Base-by-base conservation (phyloP, 768 basidiomycete species). In the Strobilomyces echinocephalus region DNA sequence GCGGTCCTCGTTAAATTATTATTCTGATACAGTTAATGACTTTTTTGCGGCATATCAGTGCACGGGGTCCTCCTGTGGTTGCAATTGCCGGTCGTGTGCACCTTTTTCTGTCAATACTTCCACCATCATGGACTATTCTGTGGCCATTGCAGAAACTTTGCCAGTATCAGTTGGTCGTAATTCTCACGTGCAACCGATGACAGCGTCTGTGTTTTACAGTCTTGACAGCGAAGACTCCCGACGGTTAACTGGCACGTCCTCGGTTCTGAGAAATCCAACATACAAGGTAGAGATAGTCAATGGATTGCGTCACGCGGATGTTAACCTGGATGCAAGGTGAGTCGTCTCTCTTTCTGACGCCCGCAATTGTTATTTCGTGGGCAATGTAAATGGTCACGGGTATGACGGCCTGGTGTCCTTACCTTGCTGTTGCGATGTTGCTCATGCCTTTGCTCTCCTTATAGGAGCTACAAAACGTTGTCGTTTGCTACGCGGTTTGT, bases 251-350 rank as follows among this genome's bases (percentile, higher is more conserved):
- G 65, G 68, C 38, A 53, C 71, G 11, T 67, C 65, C 45, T 67
- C 74, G 53, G 68, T 63, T 36, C 63, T 72, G n/a, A 60, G 70
- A 33, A 70, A 74, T 21, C 67, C 61, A 30, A 68, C 74, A 15
- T 62, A 65, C 24, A 74, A 79, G 56, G 73, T 75, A 31, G 76
- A 80, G 18, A 72, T 72, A 18, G 78, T 79, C 55, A 81, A 87
- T 50, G 85, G 83, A 11, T 62, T 91, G 56, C 76, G 74, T 30
- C 84, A 90, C 68, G 76, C 76, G 31, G 70, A 74, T 40, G 62
- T 76, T 12, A 76, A 68, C 58, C 68, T 92, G 50, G 79, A 88
- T 59, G 79, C 88, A 43, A 87, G 83, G 90, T 90, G 73, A 83
- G 87, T 60, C 61, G 50, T 40, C 52, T 65, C 62, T 62, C 56